phyloP scores from a whole-genome alignment of 2,329 filamentous ascomycete genomes.

The Aspergillus sergii region DNA sequence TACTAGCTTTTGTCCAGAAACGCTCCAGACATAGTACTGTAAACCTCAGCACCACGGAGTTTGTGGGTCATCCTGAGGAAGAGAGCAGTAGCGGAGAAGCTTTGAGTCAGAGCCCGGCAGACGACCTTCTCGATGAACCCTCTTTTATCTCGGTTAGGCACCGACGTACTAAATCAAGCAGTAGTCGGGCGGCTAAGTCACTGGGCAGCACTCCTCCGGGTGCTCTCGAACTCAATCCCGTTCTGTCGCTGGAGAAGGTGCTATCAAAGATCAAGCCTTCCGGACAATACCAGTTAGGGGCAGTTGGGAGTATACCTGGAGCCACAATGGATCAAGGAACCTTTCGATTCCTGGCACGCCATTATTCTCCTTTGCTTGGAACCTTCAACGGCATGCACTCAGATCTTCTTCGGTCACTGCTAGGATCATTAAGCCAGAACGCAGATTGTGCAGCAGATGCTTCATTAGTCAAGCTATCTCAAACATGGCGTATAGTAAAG shows the following conservation, averaged over 20 bases:
- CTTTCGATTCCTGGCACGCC: constrained; percentile 46
- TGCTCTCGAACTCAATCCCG: constrained; percentile 47
- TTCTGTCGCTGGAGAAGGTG: constrained; percentile 56
- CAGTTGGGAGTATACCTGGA: constrained; percentile 53
- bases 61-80: constrained; percentile 45
- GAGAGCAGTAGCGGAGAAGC: constrained; percentile 49
- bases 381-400: constrained; percentile 25
- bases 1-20: constrained; percentile 58
- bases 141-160: constrained; percentile 54
- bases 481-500: constrained; percentile 62
- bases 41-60: constrained; percentile 43
- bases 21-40: constrained; percentile 48
- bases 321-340: constrained; percentile 43
- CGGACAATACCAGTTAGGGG: constrained; percentile 50
- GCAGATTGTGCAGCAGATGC: constrained; percentile 55
- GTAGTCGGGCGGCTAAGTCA: constrained; percentile 55
- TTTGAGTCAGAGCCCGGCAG: constrained; percentile 56
- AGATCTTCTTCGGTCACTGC: constrained; percentile 35
- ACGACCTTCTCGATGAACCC: constrained; percentile 60
- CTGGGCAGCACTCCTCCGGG: constrained; percentile 57
- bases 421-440: constrained; percentile 56
- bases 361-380: constrained; percentile 45
- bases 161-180: constrained; percentile 49
- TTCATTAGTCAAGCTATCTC: constrained; percentile 55
- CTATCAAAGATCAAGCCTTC: constrained; percentile 46